Evolutionary conservation across 2,329 filamentous ascomycete genomes (phyloP), one percentile per base, ranked within the genome.

Genomic region (Trichoderma gracile): DNA sequence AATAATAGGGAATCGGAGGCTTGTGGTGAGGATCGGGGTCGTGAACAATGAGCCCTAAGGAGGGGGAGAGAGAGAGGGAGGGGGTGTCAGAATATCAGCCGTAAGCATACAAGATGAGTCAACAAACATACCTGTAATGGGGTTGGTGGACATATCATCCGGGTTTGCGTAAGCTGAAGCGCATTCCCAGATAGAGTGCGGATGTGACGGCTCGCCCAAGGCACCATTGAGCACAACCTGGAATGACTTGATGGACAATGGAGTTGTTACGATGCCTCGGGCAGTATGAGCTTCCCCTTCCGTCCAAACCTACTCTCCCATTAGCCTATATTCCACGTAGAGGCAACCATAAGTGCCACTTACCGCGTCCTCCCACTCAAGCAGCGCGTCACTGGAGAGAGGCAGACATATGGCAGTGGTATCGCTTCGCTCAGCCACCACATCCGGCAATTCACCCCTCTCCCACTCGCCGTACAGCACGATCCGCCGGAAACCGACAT

Each of bases 311-410:
- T 84, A 56, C 2, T 9, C 25, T 12, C 25, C 3, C 7, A 60
- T 72, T 23, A 74, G 65, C 19, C 25, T 14, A 19, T 23, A 23
- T 10, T n/a, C 15, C 2, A 25, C 10, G 25, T 12, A 19, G n/a
- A 33, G 4, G n/a, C n/a, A 33, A 40, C 15, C 14, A 49, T 15
- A 43, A 7, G 1, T 8, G 17, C 3, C 2, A 63, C 78, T 49
- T 74, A 83, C 82, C 46, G 73, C 75, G 53, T 84, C 78, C 68
- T 87, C 84, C 78, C 84, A 87, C 57, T 81, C 79, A 15, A 86
- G 74, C 67, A 86, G 85, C 1, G 84, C 79, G 67, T 86, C 84
- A 0, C 79, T 74, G 0, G 78, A 78, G 17, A 86, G 77, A 66
- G 79, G 78, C 14, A 82, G 70, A 67, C 85, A 87, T 17, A 82